Evolutionary conservation across 345 rosid genomes (phyloP).

Genomic region (Salix dunnii): DNA sequence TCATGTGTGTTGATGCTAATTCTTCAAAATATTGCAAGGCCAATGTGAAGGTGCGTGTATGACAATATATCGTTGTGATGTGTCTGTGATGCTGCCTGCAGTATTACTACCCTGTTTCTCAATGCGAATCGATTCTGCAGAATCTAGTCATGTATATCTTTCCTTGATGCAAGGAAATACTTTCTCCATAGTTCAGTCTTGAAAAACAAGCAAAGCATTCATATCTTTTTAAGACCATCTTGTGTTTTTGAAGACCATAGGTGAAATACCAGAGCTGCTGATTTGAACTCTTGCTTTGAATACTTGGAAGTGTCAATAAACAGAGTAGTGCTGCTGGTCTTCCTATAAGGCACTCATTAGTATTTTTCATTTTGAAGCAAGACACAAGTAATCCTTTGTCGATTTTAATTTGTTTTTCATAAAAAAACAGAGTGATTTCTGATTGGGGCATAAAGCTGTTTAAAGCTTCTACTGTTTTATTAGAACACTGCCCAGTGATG

Average conservation of each 20-base stretch:
- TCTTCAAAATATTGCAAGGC: neutral
- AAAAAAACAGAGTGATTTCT: neutral
- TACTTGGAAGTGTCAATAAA: neutral
- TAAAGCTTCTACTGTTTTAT: neutral
- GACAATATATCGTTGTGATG: neutral
- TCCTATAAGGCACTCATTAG: neutral
- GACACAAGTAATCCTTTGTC: neutral
- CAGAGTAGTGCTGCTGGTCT: neutral
- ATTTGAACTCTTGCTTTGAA: neutral
- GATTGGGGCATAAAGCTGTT: neutral
- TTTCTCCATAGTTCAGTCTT: too few relatives aligned
- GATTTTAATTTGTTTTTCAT: neutral
- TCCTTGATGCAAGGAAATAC: neutral
- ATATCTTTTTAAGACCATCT: neutral
- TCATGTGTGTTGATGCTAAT: neutral
- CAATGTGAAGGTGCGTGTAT: neutral
- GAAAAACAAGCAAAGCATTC: neutral
- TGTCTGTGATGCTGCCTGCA: neutral
- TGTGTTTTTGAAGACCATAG: neutral
- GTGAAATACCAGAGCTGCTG: neutral
- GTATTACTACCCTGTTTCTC: neutral
- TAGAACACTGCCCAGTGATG: neutral
- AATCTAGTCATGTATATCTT: neutral
- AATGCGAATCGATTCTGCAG: neutral
- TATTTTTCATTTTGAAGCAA: neutral